Evolutionary conservation across 306 rosid genomes (phyloP).

Genomic region (Trifolium pratense): DNA sequence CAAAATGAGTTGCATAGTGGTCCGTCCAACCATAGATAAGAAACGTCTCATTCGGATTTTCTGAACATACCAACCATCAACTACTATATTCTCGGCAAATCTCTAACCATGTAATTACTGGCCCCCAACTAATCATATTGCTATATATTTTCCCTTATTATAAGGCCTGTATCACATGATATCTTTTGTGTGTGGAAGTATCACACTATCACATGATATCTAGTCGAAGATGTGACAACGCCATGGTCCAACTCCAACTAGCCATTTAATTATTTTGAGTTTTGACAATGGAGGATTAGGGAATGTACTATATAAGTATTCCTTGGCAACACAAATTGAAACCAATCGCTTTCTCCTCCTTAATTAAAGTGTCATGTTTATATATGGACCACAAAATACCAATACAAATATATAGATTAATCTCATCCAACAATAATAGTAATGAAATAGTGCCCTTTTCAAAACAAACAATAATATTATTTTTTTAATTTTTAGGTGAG

Average conservation of each 20-base stretch:
- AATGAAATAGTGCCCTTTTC: too few species aligned
- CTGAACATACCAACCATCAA: background rate
- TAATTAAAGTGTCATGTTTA: background rate
- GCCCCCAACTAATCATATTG: constrained; percentile 14
- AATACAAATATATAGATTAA: background rate
- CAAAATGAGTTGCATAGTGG: constrained; percentile 41
- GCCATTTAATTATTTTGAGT: background rate
- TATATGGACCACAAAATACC: background rate
- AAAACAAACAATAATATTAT: too few species aligned
- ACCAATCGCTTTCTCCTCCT: background rate
- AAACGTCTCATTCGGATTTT: constrained; percentile 27
- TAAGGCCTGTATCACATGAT: background rate
- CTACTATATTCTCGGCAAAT: constrained; percentile 15
- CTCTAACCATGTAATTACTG: constrained; percentile 10
- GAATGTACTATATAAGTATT: background rate
- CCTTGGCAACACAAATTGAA: background rate
- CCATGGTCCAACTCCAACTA: background rate
- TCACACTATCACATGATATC: background rate
- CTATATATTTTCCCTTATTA: background rate
- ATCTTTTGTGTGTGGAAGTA: background rate
- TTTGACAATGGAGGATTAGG: background rate
- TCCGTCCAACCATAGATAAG: constrained; percentile 29
- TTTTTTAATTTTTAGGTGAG: too few species aligned
- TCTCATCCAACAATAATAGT: too few species aligned
- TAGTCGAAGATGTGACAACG: background rate